Evolutionary conservation across 192 early-diverging fungal genomes (phyloP).

Genomic region (Backusella tuberculispora): DNA sequence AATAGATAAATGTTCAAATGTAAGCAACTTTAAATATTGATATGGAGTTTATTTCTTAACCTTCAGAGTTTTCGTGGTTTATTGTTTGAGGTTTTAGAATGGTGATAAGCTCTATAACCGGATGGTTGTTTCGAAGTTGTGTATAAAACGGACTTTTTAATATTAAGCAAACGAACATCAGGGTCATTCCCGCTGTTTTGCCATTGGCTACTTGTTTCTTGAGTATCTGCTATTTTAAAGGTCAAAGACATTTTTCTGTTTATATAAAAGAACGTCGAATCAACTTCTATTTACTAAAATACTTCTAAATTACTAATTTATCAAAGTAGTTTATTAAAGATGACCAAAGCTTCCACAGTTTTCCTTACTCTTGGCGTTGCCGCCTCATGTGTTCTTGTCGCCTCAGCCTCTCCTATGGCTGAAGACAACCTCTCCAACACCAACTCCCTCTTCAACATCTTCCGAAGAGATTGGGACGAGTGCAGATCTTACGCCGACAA

Average conservation of each 20-base stretch:
- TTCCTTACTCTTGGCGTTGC: constrained; percentile 2
- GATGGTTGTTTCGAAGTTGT: not conserved
- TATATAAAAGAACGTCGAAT: not conserved
- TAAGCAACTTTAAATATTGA: not conserved
- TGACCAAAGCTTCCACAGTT: not conserved
- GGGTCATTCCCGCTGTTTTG: not conserved
- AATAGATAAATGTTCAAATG: too few species aligned
- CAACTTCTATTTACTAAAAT: not conserved
- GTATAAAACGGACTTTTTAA: constrained; percentile 1
- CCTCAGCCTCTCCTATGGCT: constrained; percentile 8
- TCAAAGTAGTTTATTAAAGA: not conserved
- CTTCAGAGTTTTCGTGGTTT: not conserved
- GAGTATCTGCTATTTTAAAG: not conserved
- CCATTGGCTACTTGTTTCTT: not conserved
- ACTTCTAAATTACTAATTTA: not conserved
- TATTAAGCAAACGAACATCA: not conserved
- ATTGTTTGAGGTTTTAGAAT: constrained; percentile 10
- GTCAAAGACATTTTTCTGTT: not conserved
- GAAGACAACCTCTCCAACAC: not conserved
- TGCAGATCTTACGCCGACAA: not conserved
- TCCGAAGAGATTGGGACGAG: constrained; percentile 2
- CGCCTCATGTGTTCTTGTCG: not conserved
- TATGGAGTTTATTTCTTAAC: not conserved
- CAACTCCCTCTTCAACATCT: constrained; percentile 3
- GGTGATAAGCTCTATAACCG: not conserved